Conservation (phyloP, 1,139 yeast species). For the Arxiozyma heterogenica region DNA sequence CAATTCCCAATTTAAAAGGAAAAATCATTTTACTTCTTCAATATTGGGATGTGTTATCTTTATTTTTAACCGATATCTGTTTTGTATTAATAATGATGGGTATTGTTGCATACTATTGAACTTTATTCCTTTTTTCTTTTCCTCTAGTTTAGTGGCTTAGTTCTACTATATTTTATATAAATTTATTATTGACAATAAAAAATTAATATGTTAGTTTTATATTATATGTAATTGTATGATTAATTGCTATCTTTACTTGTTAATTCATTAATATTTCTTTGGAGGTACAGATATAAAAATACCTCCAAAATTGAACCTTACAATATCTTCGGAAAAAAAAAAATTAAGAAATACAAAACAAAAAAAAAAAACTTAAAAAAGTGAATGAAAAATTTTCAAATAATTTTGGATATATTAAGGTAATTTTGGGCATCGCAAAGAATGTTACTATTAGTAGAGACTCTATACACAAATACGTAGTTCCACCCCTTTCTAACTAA, state of each 20-base stretch:
- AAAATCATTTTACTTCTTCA: constrained; percentile 24
- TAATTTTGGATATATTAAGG: too few species aligned
- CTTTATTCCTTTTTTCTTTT: background rate
- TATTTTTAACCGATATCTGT: constrained; percentile 36
- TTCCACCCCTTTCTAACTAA: background rate
- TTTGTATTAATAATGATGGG: constrained; percentile 35
- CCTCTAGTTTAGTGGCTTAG: too few species aligned
- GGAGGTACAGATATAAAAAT: background rate
- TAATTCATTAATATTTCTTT: background rate
- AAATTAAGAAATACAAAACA: too few species aligned
- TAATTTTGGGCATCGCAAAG: background rate
- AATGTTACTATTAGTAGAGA: background rate
- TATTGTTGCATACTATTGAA: constrained; percentile 22
- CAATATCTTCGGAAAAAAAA: background rate
- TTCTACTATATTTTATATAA: background rate
- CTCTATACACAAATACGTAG: background rate
- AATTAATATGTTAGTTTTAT: too few species aligned
- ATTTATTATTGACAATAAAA: too few species aligned
- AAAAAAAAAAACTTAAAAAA: too few species aligned
- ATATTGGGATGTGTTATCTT: constrained; percentile 35
- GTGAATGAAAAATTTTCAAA: background rate
- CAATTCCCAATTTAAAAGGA: constrained; percentile 24
- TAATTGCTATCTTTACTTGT: too few species aligned
- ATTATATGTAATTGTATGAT: too few species aligned
- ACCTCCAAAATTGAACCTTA: background rate